These are phyloP conservation scores for Sporopachydermia cereana DNA, from an alignment of 1,139 yeast genomes.

Conservation along the genomic window DNA sequence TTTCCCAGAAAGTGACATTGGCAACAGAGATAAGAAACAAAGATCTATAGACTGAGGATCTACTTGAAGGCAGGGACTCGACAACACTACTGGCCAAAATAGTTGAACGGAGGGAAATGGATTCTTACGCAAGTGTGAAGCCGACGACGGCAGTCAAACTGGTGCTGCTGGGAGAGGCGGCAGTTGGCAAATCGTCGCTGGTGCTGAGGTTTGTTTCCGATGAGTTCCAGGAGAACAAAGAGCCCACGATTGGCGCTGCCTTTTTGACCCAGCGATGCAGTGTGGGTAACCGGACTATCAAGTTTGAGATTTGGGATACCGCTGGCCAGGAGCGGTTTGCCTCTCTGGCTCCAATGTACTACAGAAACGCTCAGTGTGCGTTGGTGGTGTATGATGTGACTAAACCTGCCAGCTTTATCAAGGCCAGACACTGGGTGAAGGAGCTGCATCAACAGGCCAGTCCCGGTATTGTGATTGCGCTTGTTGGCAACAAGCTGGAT, in stretches of 20 bases:
- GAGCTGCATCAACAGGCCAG: constrained; percentile 93
- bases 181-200: constrained; percentile 91
- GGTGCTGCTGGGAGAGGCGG: constrained; percentile 92
- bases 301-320: constrained; percentile 97
- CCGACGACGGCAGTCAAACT: constrained; percentile 72
- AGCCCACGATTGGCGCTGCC: constrained; percentile 98
- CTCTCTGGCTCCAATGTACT: constrained; percentile 93
- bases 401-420: constrained; percentile 92
- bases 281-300: constrained; percentile 79
- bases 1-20: too few species aligned
- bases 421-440: constrained; percentile 98
- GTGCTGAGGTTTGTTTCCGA: constrained; percentile 89
- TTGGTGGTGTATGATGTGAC: constrained; percentile 92
- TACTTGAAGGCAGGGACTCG: too few species aligned
- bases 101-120: too few species aligned
- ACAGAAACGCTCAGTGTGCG: constrained; percentile 98
- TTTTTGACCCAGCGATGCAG: constrained; percentile 91
- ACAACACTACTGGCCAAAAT: too few species aligned
- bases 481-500: constrained; percentile 89
- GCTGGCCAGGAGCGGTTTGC: constrained; percentile 99
- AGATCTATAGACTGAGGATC: too few species aligned
- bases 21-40: too few species aligned
- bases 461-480: constrained; percentile 81
- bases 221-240: constrained; percentile 93
- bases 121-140: constrained; percentile 14